Conservation (phyloP, 1,139 yeast genomes). For the Blastobotrys malaysiensis region DNA sequence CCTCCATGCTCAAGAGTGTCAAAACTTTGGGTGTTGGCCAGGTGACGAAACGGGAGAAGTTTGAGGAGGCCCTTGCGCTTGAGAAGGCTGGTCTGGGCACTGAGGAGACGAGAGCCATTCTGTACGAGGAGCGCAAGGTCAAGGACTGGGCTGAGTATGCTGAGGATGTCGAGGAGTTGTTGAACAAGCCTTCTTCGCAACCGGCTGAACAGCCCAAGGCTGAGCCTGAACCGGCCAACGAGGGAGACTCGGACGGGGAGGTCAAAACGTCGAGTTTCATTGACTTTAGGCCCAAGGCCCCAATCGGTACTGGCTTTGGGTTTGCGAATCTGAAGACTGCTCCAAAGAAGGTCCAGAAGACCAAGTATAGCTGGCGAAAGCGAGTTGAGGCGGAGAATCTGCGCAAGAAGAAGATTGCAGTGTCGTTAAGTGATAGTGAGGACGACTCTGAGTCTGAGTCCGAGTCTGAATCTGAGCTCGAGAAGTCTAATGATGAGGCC, state of each 20-base stretch:
- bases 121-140: slow-evolving; percentile 65
- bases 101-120: slow-evolving; percentile 54
- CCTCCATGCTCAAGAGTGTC: slow-evolving; percentile 61
- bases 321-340: slow-evolving; percentile 53
- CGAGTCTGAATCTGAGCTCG: slow-evolving; percentile 14
- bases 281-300: slow-evolving; percentile 46
- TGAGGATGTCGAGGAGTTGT: slow-evolving; percentile 13
- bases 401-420: slow-evolving; percentile 8
- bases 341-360: slow-evolving; percentile 40
- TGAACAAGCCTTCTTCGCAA: neutral
- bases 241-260: slow-evolving; percentile 12
- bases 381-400: slow-evolving; percentile 44
- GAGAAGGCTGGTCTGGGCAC: slow-evolving; percentile 71
- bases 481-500: slow-evolving; percentile 16
- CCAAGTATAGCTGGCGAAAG: slow-evolving; percentile 54
- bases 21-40: slow-evolving; percentile 70
- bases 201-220: neutral
- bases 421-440: neutral
- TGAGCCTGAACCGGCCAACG: slow-evolving; percentile 1
- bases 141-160: slow-evolving; percentile 55
- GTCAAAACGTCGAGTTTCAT: slow-evolving; percentile 49
- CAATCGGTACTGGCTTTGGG: slow-evolving; percentile 49
- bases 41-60: slow-evolving; percentile 63
- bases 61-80: slow-evolving; percentile 67
- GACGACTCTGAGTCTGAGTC: slow-evolving; percentile 10